Evolutionary conservation across 2,329 filamentous ascomycete species (phyloP).

Genomic region (Aspergillus sp.): DNA sequence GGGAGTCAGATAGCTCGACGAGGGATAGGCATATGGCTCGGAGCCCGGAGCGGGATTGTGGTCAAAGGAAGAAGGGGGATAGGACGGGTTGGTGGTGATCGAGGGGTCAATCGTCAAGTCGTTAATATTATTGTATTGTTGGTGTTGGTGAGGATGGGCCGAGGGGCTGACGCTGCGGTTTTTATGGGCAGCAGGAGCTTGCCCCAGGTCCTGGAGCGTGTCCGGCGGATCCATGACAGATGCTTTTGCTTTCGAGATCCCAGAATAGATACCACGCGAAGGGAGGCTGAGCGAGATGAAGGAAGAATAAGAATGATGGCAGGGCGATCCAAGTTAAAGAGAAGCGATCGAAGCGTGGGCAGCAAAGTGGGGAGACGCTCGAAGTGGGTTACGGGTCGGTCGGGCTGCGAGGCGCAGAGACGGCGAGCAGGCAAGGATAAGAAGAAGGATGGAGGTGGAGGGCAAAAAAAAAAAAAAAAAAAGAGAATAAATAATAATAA

Average conservation of each 20-base stretch:
- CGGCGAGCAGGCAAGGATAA: not conserved
- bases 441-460: not conserved
- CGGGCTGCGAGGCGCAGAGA: constrained; percentile 4
- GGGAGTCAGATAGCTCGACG: constrained; percentile 35
- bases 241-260: constrained; percentile 11
- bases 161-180: constrained; percentile 45
- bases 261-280: constrained; percentile 25
- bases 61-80: constrained; percentile 31
- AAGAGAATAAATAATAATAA: not conserved
- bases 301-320: constrained; percentile 13
- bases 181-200: constrained; percentile 37
- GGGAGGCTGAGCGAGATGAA: constrained; percentile 14
- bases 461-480: not conserved
- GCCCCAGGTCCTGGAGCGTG: constrained; percentile 33
- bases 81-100: constrained; percentile 30
- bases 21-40: constrained; percentile 35
- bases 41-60: constrained; percentile 26
- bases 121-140: constrained; percentile 32
- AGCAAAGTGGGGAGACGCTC: constrained; percentile 11
- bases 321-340: constrained; percentile 1
- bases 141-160: constrained; percentile 39
- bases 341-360: not conserved
- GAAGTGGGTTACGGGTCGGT: constrained; percentile 1
- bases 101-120: constrained; percentile 39
- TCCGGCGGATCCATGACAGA: constrained; percentile 34